Base-by-base conservation (phyloP, 2,329 filamentous ascomycete species). In the Alternaria brassicicola region DNA sequence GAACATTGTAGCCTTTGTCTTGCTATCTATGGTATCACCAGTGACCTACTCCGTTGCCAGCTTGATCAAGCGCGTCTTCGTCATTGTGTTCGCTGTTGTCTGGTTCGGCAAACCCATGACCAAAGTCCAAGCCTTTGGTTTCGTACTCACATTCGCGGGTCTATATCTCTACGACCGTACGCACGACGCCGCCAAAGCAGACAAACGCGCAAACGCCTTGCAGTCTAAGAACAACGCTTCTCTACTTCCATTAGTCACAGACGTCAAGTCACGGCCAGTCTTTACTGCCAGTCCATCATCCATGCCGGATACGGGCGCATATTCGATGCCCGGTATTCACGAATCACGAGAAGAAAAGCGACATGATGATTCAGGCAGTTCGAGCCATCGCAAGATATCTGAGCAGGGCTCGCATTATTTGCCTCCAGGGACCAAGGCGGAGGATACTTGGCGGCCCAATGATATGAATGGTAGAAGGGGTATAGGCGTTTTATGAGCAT, bases 21-120 rank as follows among this genome's bases (percentile, higher is more conserved):
- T 99, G 6, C 83, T 99, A 6, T 97, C 93, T 52, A 90, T 97
- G 82, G 90, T 98, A 12, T 96, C 93, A 0, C 95, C 95, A 0
- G 95, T 99, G 35, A 98, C 95, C 0, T 99, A 99, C 80, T 97
- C 92, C 0, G 94, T 99, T 35, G 95, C 95, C 33, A 96, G 91
- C 55, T 83, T 99, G 61, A 95, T 99, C 78, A 99, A 99, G 81
- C 90, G 95, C 47, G 95, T 99, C 12, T 97, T 97, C 73, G 94
- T 99, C 71, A 97, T 99, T 69, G 86, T 95, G 58, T 90, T 97
- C 68, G 93, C 95, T 6, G 94, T 99, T 62, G 81, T 98, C 66
- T 99, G 95, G 95, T 99, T 98, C 79, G 90, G 92, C 64, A 97
- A 89, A 76, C 87, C 90, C 1, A 97, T 95, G 30, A 97, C 92